Evolutionary conservation across 2,329 filamentous ascomycete genomes (phyloP).

Genomic region (Lachnellula hyalina): DNA sequence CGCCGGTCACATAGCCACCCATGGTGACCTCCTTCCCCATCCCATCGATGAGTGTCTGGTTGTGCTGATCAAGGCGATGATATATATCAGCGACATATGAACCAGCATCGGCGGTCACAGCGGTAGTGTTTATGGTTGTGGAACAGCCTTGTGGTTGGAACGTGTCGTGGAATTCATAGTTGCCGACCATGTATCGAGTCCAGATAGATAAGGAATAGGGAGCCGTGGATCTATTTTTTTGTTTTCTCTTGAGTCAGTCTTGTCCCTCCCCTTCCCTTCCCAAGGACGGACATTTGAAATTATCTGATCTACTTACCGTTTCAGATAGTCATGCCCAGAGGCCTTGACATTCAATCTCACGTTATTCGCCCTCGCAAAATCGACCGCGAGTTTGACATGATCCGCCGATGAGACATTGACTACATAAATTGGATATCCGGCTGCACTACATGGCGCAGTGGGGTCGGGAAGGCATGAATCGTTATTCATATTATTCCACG

Average conservation of each 20-base stretch:
- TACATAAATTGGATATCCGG: slow-evolving; percentile 30
- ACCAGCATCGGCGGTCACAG: slow-evolving; percentile 7
- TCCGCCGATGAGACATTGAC: slow-evolving; percentile 29
- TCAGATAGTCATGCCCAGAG: slow-evolving; percentile 9
- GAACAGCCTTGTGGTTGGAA: slow-evolving; percentile 2
- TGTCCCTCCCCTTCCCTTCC: neutral
- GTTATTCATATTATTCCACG: slow-evolving; percentile 31
- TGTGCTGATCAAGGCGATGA: neutral
- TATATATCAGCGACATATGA: slow-evolving; percentile 3
- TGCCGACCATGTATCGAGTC: slow-evolving; percentile 7
- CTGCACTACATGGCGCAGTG: slow-evolving; percentile 20
- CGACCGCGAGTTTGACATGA: slow-evolving; percentile 28
- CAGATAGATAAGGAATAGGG: slow-evolving; percentile 16
- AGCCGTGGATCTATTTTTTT: neutral
- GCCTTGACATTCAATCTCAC: slow-evolving; percentile 10
- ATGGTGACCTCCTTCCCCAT: slow-evolving; percentile 1
- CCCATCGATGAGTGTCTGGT: slow-evolving; percentile 3
- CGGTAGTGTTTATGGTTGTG: slow-evolving; percentile 1
- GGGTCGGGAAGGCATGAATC: slow-evolving; percentile 32
- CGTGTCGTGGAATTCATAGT: neutral
- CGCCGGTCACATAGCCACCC: slow-evolving; percentile 10
- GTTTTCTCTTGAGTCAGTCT: neutral
- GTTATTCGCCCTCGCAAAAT: slow-evolving; percentile 17
- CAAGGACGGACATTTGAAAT: neutral
- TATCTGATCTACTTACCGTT: slow-evolving; percentile 1